Base-by-base conservation (phyloP, 192 early-diverging fungal genomes). In the Entrophospora sp. region DNA sequence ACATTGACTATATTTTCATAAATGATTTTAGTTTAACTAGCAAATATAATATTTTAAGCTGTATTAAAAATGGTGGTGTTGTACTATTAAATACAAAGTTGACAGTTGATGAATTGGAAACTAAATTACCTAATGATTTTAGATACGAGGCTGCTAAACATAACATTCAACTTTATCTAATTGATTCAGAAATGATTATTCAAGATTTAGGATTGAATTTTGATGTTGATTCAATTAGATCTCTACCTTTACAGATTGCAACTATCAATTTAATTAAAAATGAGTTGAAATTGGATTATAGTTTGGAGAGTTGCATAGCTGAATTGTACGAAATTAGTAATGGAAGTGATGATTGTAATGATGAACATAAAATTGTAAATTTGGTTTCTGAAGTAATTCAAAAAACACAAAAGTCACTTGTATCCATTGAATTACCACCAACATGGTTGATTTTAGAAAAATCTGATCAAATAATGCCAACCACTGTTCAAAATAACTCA, bases 71-170 rank as follows among this genome's bases (percentile, higher is more conserved):
- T 14, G 76, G 76, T 20, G 84, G 81, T 3, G 67, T 70, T 13
- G 70, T 92, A 18, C 37, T 92, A 16, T 43, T 93, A 27, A 88
- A 92, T 68, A 78, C 87, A 12, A 69, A 76, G 22, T 87, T 86
- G 86, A 75, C 77, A 10, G 75, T 77, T 25, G 87, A 83, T 37
- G 89, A 92, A 24, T 58, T 93, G 14, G 83, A 85, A 35, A 73
- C 78, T 35, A 82, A 86, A 51, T 69, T 92, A 27, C 78, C 90
- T 1, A 80, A 76, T 24, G 82, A 80, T 10, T 85, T 88, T 73
- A 81, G 80, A 48, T 70, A 79, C 28, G 71, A 72, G 8, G 67
- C 89, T 13, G 75, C 77, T 0, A 72, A 76, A 37, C 68, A 78
- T 30, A 66, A 80, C 22, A 74, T 86, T 27, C 66, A 80, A 45